Evolutionary conservation across 23 red algal species (phyloP), one percentile per base, ranked within the genome.

Genomic region (Gracilaria domingensis): DNA sequence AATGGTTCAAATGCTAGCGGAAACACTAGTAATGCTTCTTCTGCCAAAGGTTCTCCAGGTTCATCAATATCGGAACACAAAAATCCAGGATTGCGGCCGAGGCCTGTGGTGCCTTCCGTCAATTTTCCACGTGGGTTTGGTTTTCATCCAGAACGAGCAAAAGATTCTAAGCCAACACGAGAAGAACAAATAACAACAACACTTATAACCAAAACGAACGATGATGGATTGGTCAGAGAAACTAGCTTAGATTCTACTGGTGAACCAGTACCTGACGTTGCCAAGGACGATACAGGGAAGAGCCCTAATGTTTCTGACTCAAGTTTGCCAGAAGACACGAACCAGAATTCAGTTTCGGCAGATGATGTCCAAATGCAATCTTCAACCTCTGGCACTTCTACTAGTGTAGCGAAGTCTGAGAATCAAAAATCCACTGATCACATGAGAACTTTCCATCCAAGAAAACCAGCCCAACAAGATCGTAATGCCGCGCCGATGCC

Each of bases 401-500:
- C 13, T 55, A 55, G 1, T 16, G 51, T 55, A 55, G 51, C 1
- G 17, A 18, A 2, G 51, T 55, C 51, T 20, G 51, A 14, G 1
- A 20, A 55, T 55, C 51, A 55, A 55, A 55, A 55, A 55, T 20
- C 51, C 26, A 37, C 64, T 37, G 64, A 69, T 37, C 30, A 69
- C 2, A 69, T 11, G n/a, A 50, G 72, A 77, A 77, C 72, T 28
- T 66, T 47, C 20, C 51, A 85, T 62, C 56, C 81, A 71, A 65
- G 57, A 40, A 67, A 67, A 70, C 81, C 39, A 50, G 12, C 51
- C 30, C 81, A 65, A 70, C 54, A 24, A 35, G 81, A 85, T 48
- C 81, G 81, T 5, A 71, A 70, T 71, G 81, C 81, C 24, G 81
- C 81, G 18, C 81, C 81, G 12, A 85, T 85, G 81, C 81, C 81